Evolutionary conservation across 2,329 filamentous ascomycete species (phyloP).

Genomic region (Epichloe sylvatica): DNA sequence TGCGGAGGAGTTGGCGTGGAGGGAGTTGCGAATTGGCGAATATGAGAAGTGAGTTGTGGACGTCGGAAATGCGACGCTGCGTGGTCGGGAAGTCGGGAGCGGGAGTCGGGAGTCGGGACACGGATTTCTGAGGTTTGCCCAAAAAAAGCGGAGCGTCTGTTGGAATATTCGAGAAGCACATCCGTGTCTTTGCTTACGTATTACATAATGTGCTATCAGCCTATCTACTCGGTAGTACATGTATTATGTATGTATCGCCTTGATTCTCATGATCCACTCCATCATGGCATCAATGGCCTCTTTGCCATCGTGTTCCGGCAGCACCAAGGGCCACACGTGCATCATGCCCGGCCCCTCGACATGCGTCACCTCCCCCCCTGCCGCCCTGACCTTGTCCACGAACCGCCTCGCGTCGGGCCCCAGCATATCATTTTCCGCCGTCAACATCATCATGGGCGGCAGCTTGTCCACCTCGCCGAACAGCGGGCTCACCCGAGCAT

Average conservation of each 20-base stretch:
- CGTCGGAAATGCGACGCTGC: too few relatives aligned
- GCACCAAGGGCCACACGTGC: conserved; percentile 19
- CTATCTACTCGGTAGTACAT: too few relatives aligned
- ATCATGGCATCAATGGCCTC: conserved; percentile 15
- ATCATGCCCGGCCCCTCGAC: conserved; percentile 19
- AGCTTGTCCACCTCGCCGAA: conserved; percentile 15
- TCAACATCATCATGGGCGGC: conserved; percentile 18
- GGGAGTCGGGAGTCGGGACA: too few relatives aligned
- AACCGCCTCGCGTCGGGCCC: conserved; percentile 16
- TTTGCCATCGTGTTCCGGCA: conserved; percentile 14
- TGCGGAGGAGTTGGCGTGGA: too few relatives aligned
- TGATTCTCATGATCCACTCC: conserved; percentile 12
- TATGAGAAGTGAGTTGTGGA: too few relatives aligned
- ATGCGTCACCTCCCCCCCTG: conserved; percentile 15
- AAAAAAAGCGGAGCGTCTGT: too few relatives aligned
- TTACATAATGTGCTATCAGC: too few relatives aligned
- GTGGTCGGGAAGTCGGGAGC: too few relatives aligned
- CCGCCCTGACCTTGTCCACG: conserved; percentile 13
- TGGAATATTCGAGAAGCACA: conserved; percentile 1
- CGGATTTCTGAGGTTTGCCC: too few relatives aligned
- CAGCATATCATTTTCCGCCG: conserved; percentile 16
- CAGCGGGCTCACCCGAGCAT: conserved; percentile 17
- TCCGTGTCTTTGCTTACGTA: too few relatives aligned
- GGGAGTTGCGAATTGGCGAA: too few relatives aligned
- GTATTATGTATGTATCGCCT: too few relatives aligned